Evolutionary conservation across 2,329 filamentous ascomycete genomes (phyloP), one percentile per base, ranked within the genome.

Genomic region (Trichoderma sp.): DNA sequence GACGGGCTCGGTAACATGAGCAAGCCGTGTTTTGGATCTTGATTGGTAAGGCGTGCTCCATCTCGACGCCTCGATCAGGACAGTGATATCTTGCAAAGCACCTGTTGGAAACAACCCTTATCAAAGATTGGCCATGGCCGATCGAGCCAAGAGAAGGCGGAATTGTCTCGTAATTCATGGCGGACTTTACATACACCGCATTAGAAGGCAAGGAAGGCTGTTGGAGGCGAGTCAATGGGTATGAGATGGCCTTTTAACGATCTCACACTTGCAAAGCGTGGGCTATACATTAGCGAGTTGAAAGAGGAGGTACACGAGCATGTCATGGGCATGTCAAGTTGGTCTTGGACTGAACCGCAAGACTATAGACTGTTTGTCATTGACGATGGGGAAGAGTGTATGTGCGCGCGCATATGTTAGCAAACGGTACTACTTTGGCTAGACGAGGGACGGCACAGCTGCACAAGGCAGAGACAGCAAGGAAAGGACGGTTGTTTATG

Each of bases 381-480:
- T 37, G 14, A 31, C 3, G 37, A 24, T 37, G 37, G 16, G 21
- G 35, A 67, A 58, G 63, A 29, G 61, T 29, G 52, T 49, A 52
- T 43, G 21, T 43, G 16, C 19, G 61, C 14, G 55, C 55, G 21
- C 16, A 43, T 19, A 33, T 57, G 27, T 47, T 56, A 37, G 29
- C 40, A 52, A 52, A 49, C 63, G 21, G 13, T 35, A 14, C 33
- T 35, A 67, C 40, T 49, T 61, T 53, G 61, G 55, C 27, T 69
- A 69, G 61, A 69, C 55, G 2, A 16, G 47, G 55, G 29, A 31
- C n/a, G 31, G 37, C 27, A 43, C 31, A 59, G 43, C 40, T 55
- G 60, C 68, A 35, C 40, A 59, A 43, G 60, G 60, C 60, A 64
- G 60, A 31, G 61, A 68, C 57, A 33, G 40, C 31, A 55, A 49